Percentiles rank a stretch among this genome's conserved stretches.
Evolutionary conservation across 306 rosid species (phyloP).

Genomic region (Morella rubra): DNA sequence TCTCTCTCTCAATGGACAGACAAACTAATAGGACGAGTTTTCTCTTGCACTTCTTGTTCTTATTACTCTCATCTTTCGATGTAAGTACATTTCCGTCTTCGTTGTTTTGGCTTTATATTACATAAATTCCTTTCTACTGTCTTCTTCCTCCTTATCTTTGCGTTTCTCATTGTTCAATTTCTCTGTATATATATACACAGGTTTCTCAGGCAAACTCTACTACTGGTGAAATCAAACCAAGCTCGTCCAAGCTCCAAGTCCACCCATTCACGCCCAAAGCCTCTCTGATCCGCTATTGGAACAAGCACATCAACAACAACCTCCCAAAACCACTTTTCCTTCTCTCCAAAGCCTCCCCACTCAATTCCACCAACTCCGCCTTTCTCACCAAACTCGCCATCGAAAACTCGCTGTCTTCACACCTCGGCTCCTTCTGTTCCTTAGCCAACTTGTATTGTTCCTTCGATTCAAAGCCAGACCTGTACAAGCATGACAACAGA

Average conservation of each 20-base stretch:
- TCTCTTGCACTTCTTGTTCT: slow-evolving; percentile 40
- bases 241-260: not conserved
- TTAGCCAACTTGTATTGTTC: slow-evolving; percentile 58
- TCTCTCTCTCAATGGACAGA: not conserved
- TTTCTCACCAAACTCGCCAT: slow-evolving; percentile 37
- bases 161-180: not conserved
- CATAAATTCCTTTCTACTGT: not conserved
- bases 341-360: slow-evolving; percentile 72
- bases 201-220: slow-evolving; percentile 32
- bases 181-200: slow-evolving; percentile 32
- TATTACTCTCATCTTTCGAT: slow-evolving; percentile 51
- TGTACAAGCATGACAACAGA: not conserved
- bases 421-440: slow-evolving; percentile 53
- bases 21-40: slow-evolving; percentile 22
- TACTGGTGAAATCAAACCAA: not conserved
- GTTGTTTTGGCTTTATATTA: no score
- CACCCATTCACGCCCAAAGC: slow-evolving; percentile 84
- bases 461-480: slow-evolving; percentile 26
- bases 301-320: slow-evolving; percentile 44
- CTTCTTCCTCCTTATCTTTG: not conserved
- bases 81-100: slow-evolving; percentile 34
- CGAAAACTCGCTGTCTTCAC: slow-evolving; percentile 33
- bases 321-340: slow-evolving; percentile 46
- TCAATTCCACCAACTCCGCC: slow-evolving; percentile 54
- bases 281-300: slow-evolving; percentile 72